phyloP scores from a whole-genome alignment of 2,329 filamentous ascomycete genomes.

The Colletotrichum kahawae region DNA sequence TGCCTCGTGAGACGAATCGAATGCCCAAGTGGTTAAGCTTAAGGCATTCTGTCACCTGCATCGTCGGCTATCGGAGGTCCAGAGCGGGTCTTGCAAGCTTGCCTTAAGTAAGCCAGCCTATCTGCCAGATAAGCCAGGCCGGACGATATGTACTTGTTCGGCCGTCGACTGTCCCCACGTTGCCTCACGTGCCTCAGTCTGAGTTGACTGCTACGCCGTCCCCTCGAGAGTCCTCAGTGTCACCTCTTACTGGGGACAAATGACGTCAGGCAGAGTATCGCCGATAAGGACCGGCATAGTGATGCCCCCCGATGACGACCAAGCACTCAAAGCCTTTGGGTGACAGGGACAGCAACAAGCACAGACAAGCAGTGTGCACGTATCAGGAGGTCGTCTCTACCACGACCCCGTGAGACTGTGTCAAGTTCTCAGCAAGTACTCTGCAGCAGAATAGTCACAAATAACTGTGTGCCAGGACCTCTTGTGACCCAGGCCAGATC shows the following conservation, averaged over 20 bases:
- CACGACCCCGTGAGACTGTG: slow-evolving; percentile 12
- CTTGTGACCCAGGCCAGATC: slow-evolving; percentile 14
- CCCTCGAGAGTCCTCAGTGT: background rate
- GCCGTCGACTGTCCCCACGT: background rate
- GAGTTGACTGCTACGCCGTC: background rate
- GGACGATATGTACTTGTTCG: background rate
- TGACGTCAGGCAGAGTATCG: slow-evolving; percentile 12
- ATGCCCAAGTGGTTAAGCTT: background rate
- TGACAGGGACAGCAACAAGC: background rate
- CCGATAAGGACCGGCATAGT: background rate
- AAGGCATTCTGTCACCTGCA: background rate
- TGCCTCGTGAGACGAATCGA: background rate
- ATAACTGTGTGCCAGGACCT: slow-evolving; percentile 13
- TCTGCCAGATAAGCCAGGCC: background rate
- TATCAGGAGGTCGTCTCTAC: slow-evolving; percentile 8
- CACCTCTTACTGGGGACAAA: slow-evolving; percentile 12
- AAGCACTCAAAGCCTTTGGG: slow-evolving; percentile 14
- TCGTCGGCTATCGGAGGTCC: slow-evolving; percentile 13
- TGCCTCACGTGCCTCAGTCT: background rate
- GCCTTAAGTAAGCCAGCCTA: background rate
- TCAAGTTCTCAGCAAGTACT: background rate
- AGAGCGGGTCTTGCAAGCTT: background rate
- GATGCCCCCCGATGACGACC: background rate
- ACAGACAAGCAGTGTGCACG: slow-evolving; percentile 11
- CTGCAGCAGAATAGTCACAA: background rate